A percentile compares a stretch with the other conserved stretches of the same genome.
These are phyloP conservation scores for Diplodia seriata DNA, from an alignment of 2,329 filamentous ascomycete genomes.

Conservation along the genomic window DNA sequence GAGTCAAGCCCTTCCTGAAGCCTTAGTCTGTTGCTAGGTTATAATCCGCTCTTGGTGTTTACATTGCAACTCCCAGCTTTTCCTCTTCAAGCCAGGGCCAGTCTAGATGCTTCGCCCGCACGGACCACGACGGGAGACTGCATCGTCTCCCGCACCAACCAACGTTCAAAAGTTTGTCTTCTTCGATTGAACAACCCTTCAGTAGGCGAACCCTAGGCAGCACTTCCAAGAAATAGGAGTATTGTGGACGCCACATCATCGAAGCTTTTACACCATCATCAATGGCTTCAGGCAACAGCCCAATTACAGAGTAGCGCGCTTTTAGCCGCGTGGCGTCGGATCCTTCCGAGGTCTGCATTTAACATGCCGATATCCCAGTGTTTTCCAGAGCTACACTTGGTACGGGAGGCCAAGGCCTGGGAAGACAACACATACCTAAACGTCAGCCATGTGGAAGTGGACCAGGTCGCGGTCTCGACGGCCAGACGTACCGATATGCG, in stretches of 20 bases:
- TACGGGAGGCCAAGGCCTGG: neutral
- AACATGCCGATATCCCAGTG: neutral
- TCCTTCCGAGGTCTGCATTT: neutral
- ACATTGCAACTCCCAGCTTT: neutral
- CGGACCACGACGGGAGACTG: neutral
- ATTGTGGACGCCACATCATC: neutral
- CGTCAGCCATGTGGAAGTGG: neutral
- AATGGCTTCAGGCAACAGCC: slow-evolving; percentile 25
- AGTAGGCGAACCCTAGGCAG: neutral
- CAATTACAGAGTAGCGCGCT: slow-evolving; percentile 6
- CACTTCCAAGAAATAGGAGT: neutral
- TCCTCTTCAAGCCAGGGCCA: neutral
- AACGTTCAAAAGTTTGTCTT: neutral
- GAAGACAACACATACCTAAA: neutral
- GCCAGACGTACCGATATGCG: neutral
- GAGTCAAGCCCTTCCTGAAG: too few species aligned
- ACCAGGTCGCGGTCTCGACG: neutral
- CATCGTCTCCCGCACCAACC: neutral
- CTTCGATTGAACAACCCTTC: neutral
- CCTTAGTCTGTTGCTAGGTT: neutral
- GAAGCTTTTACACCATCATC: neutral
- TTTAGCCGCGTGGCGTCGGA: neutral
- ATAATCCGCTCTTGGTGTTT: neutral
- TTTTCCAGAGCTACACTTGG: neutral
- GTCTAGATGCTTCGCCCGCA: neutral